Base-by-base conservation (phyloP, 1,284 basidiomycete species). In the Trametes pubescens region DNA sequence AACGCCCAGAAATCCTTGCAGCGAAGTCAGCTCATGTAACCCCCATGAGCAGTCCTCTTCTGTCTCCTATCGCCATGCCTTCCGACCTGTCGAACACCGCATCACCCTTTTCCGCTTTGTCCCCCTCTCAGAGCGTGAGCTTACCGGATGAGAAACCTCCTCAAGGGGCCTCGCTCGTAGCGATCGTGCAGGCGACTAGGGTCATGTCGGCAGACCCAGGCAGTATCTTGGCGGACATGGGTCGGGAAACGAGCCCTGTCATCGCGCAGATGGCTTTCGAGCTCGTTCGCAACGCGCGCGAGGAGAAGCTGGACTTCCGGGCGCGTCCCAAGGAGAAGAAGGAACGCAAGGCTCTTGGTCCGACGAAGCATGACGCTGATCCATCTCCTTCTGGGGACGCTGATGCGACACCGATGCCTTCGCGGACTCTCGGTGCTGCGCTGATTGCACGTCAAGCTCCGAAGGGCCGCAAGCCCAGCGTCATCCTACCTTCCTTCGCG, bases 171-270 rank as follows among this genome's bases (percentile, higher is more conserved):
- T 83, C 87, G 0, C 72, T 94, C 8, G 85, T 85, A n/a, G 92
- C 93, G 0, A 92, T 94, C 60, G 84, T 86, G n/a, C 87, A 93
- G 61, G 92, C 92, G 0, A 94, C 91, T n/a, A 87, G 95, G 0
- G 90, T 96, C 40, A 92, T 96, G 88, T 93, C 92, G 0, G 84
- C 88, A 2, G 93, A 94, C 69, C 86, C 93, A 0, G 79, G 83
- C 13, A 93, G 92, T 65, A 87, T 96, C 58, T 83, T 96, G 2
- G 80, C 84, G 1, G 88, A 92, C 69, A 82, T 87, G 57, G 89
- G 88, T 0, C 81, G 77, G 7, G 89, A 89, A 14, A 86, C 89
- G 0, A 82, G 86, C 18, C 79, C 84, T 0, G 78, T 91, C 13
- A 80, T 96, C 29, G 85, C 86, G 0, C 78, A 77, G 47, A 81